phyloP scores from a whole-genome alignment of 2,329 filamentous ascomycete species.

The Aureobasidium zeae region DNA sequence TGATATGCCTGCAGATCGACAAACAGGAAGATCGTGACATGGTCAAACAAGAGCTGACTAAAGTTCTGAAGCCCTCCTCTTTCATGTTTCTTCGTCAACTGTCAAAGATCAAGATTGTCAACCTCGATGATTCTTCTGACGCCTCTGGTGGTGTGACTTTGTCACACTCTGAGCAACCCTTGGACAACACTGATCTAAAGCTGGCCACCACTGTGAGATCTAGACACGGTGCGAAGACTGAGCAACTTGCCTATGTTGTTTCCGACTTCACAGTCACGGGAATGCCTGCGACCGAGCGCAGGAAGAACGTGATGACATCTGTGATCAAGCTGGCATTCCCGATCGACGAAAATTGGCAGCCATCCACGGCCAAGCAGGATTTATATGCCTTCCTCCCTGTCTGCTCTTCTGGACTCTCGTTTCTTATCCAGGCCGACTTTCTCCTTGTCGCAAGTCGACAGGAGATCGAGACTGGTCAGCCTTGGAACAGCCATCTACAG shows the following conservation, averaged over 20 bases:
- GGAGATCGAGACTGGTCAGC: conserved; percentile 12
- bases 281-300: conserved; percentile 19
- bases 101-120: conserved; percentile 19
- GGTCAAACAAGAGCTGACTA: conserved; percentile 11
- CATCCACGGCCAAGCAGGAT: conserved; percentile 11
- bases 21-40: conserved; percentile 15
- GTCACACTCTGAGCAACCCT: not conserved
- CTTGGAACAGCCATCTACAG: conserved; percentile 17
- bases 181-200: not conserved
- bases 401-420: conserved; percentile 21
- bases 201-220: not conserved
- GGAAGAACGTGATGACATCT: conserved; percentile 17
- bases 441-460: conserved; percentile 19
- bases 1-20: conserved; percentile 21
- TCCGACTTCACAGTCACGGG: conserved; percentile 2
- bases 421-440: conserved; percentile 22
- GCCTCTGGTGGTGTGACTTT: not conserved
- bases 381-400: conserved; percentile 24
- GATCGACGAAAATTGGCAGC: conserved; percentile 12
- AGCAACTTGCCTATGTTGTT: conserved; percentile 9
- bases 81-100: conserved; percentile 29
- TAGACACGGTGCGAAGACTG: not conserved
- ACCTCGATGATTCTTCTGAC: not conserved
- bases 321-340: conserved; percentile 22
- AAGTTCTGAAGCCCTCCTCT: conserved; percentile 23